Base-by-base conservation (phyloP, 2,329 filamentous ascomycete genomes). In the Acrocalymma vagum region DNA sequence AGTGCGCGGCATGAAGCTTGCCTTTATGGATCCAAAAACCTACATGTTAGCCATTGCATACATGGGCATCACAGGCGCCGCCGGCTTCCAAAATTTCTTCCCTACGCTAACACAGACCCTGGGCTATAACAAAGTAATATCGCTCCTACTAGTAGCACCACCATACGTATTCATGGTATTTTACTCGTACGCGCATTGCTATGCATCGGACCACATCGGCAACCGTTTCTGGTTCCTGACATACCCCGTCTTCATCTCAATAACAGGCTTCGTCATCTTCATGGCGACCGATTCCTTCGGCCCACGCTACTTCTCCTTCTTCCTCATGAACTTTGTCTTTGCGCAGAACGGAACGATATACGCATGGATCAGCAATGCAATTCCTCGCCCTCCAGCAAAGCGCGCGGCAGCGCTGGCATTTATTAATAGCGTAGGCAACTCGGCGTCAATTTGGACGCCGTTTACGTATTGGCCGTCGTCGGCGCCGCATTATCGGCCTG, bases 111-210 rank as follows among this genome's bases (percentile, higher is more conserved):
- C 80, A 0, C 65, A 65, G 13, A 81, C 80, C 0, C 72, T 83
- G 6, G 78, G 79, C 16, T 82, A 81, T 48, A 58, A 41, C 23
- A 76, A 80, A 38, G 73, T 79, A 2, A 74, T 78, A 0, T 82
- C 79, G 0, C 69, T 83, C 9, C 70, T 83, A 13, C 77, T 83
- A 71, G 80, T 77, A 54, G 71, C 79, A 2, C 80, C 80, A 1
- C 82, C 82, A 1, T 84, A 82, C 78, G 71, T 78, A 3, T 83
- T 83, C 54, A 69, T 84, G 18, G 63, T 83, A n/a, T 82, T 77
- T 29, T 60, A 74, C 47, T 56, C 48, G 14, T 60, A 74, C 18
- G 49, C 49, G 4, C 74, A 78, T 52, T 71, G 70, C 13, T 64
- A 63, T 38, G 28, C 69, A 18, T 75, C 73, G 7, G 76, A 78